These are phyloP conservation scores for Fusarium marasasianum DNA, from an alignment of 2,329 filamentous ascomycete genomes.

Conservation along the genomic window DNA sequence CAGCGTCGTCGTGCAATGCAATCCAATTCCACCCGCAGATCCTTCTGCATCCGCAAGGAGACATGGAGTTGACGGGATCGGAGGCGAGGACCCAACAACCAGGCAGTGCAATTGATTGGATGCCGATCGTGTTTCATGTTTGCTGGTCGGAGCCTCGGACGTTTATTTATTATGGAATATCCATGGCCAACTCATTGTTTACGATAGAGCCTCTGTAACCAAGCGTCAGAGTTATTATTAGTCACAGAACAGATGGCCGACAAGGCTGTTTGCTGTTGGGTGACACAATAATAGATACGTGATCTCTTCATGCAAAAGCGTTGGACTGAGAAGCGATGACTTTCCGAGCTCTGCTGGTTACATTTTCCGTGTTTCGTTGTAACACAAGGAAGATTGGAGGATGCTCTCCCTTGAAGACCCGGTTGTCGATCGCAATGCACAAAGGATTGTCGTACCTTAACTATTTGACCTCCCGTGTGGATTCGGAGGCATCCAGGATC, in stretches of 20 bases:
- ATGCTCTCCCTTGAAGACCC: neutral
- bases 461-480: neutral
- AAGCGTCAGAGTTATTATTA: conserved; percentile 5
- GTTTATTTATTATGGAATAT: conserved; percentile 16
- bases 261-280: conserved; percentile 8
- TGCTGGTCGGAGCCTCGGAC: conserved; percentile 12
- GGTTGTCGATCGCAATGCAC: conserved; percentile 28
- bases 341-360: neutral
- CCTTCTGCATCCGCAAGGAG: conserved; percentile 30
- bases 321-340: conserved; percentile 4
- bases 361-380: conserved; percentile 6
- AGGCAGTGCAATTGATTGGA: conserved; percentile 22
- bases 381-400: neutral
- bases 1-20: conserved; percentile 18
- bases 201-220: neutral
- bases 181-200: conserved; percentile 5
- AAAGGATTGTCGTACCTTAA: neutral
- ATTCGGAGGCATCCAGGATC: neutral
- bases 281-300: conserved; percentile 22
- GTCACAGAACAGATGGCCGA: neutral
- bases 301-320: neutral
- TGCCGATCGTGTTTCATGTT: conserved; percentile 33
- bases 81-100: conserved; percentile 8
- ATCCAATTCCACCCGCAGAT: conserved; percentile 31
- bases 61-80: conserved; percentile 20